These are phyloP conservation scores for Phytophthora hibernalis DNA, from an alignment of 352 stramenopile species.

Conservation along the genomic window DNA sequence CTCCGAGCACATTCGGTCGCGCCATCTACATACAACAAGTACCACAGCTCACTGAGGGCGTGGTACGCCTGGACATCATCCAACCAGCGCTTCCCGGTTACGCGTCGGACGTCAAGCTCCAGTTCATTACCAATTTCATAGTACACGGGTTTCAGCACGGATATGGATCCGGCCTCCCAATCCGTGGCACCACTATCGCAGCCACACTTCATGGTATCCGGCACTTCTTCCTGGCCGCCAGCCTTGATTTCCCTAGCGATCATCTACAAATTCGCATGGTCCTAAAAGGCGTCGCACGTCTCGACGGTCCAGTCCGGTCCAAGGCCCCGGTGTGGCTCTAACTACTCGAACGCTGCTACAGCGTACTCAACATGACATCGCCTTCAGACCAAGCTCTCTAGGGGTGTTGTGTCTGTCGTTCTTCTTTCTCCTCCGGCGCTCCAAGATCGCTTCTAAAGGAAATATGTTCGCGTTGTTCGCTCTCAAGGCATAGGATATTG, in stretches of 20 bases:
- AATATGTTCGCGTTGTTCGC: slow-evolving; percentile 8
- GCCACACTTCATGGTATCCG: background rate
- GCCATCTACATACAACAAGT: slow-evolving; percentile 4
- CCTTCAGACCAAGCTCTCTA: slow-evolving; percentile 25
- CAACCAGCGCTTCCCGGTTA: background rate
- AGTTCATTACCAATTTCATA: slow-evolving; percentile 7
- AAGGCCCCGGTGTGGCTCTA: slow-evolving; percentile 8
- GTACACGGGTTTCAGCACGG: background rate
- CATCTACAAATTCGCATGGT: slow-evolving; percentile 20
- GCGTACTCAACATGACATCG: background rate
- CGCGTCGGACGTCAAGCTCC: background rate
- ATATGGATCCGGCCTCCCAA: background rate
- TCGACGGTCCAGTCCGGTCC: background rate
- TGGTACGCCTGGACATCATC: slow-evolving; percentile 5
- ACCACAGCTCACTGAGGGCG: slow-evolving; percentile 1
- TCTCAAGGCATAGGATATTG: slow-evolving; percentile 5
- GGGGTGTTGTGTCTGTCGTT: slow-evolving; percentile 7
- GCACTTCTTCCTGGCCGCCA: slow-evolving; percentile 3
- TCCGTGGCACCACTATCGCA: background rate
- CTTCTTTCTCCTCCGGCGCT: slow-evolving; percentile 17
- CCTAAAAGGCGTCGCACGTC: slow-evolving; percentile 11
- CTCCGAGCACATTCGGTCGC: slow-evolving; percentile 17
- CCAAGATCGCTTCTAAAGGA: background rate
- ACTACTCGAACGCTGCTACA: slow-evolving; percentile 3
- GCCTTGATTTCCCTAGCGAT: background rate